A percentile compares a stretch with the other conserved stretches of the same genome.
These are phyloP conservation scores for Physaria fendleri DNA, from an alignment of 345 rosid species.

Conservation along the genomic window DNA sequence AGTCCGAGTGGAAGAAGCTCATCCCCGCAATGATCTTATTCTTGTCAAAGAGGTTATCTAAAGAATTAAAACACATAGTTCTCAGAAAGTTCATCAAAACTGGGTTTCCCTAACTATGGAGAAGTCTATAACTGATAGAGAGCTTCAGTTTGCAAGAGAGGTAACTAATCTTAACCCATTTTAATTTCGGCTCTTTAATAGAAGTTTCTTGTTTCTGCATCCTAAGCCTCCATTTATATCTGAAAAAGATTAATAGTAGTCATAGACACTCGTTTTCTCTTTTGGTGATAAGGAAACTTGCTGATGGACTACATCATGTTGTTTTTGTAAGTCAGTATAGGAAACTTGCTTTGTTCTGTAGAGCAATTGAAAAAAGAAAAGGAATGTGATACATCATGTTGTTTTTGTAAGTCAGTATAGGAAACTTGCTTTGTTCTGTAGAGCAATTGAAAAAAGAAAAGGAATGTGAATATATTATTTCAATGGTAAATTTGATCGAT, in stretches of 20 bases:
- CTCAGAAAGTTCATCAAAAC: conserved; percentile 1
- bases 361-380: background rate
- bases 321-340: conserved; percentile 9
- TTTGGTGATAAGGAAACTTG: conserved; percentile 9
- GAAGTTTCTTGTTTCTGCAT: background rate
- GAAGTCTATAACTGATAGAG: conserved; percentile 11
- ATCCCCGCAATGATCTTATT: conserved; percentile 72
- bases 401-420: conserved; percentile 9
- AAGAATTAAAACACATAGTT: background rate
- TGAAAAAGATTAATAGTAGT: background rate
- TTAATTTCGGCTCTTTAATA: background rate
- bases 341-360: conserved; percentile 11
- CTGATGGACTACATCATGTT: conserved; percentile 16
- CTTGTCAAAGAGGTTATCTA: conserved; percentile 55
- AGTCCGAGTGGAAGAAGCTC: conserved; percentile 77
- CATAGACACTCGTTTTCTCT: background rate
- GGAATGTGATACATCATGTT: conserved; percentile 8
- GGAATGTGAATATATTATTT: conserved; percentile 12
- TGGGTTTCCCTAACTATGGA: conserved; percentile 9
- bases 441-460: background rate
- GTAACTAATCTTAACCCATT: conserved; percentile 15
- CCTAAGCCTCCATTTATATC: background rate
- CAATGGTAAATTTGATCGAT: background rate
- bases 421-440: conserved; percentile 11
- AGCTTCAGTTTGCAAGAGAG: conserved; percentile 16